Evolutionary conservation across 495 filamentous ascomycete species (phyloP).

Genomic region (Aspergillus campestris): DNA sequence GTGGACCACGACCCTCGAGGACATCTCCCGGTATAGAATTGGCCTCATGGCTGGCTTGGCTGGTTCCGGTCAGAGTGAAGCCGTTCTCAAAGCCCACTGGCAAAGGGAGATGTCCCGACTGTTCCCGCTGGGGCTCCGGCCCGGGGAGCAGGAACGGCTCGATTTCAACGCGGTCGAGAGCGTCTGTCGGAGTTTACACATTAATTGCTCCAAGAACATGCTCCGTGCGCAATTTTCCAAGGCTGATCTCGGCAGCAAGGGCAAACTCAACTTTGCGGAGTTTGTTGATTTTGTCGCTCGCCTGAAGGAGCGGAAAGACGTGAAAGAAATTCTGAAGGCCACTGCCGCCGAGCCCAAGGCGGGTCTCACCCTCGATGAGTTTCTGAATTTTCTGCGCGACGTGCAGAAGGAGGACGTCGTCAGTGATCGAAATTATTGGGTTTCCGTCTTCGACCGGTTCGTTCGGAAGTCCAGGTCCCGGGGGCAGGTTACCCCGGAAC

Average conservation of each 20-base stretch:
- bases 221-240: constrained; percentile 67
- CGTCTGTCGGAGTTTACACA: constrained; percentile 79
- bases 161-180: constrained; percentile 68
- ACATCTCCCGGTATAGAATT: constrained; percentile 71
- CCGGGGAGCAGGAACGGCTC: constrained; percentile 58
- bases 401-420: constrained; percentile 70
- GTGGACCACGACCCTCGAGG: constrained; percentile 76
- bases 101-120: constrained; percentile 70
- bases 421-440: constrained; percentile 55
- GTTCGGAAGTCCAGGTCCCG: constrained; percentile 55
- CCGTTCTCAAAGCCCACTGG: constrained; percentile 75
- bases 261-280: constrained; percentile 61
- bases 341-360: constrained; percentile 40
- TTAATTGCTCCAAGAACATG: constrained; percentile 70
- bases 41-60: constrained; percentile 83
- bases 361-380: constrained; percentile 63
- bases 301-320: constrained; percentile 76
- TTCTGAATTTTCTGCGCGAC: constrained; percentile 64
- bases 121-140: constrained; percentile 44
- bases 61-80: constrained; percentile 63
- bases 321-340: constrained; percentile 58
- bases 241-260: constrained; percentile 54
- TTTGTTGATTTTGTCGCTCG: constrained; percentile 75
- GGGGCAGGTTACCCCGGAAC: constrained; percentile 30
- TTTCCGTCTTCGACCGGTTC: constrained; percentile 63